Evolutionary conservation across 495 filamentous ascomycete species (phyloP).

Genomic region (Lepraria neglecta): DNA sequence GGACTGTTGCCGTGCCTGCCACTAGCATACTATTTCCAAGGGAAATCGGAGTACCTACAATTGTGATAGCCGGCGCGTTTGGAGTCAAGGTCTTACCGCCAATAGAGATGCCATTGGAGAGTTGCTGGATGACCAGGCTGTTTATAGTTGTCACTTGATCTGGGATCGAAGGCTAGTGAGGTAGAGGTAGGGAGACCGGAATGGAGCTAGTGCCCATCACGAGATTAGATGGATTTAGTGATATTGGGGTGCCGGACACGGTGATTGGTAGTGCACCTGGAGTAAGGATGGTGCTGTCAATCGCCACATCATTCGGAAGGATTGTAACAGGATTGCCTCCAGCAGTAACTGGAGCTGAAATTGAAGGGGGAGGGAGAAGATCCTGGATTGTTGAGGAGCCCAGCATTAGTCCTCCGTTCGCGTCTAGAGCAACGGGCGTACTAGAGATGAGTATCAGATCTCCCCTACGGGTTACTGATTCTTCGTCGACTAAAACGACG

Average conservation of each 20-base stretch:
- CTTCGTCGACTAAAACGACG: too few relatives aligned
- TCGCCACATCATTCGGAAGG: constrained; percentile 1
- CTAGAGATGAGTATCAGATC: too few relatives aligned
- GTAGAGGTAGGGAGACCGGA: not conserved
- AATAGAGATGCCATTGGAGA: constrained; percentile 6
- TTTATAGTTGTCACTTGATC: not conserved
- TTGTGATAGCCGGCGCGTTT: constrained; percentile 2
- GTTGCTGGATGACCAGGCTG: not conserved
- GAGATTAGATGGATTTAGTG: not conserved
- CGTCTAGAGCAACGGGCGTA: too few relatives aligned
- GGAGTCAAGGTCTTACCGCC: constrained; percentile 7
- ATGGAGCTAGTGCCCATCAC: constrained; percentile 1
- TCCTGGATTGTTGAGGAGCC: not conserved
- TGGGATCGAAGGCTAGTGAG: not conserved
- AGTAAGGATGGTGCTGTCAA: not conserved
- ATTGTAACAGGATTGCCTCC: not conserved
- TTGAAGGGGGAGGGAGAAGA: not conserved
- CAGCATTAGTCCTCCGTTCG: not conserved
- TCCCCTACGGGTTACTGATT: too few relatives aligned
- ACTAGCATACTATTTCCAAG: constrained; percentile 1
- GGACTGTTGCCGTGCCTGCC: not conserved
- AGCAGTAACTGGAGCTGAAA: not conserved
- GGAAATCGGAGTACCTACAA: constrained; percentile 7
- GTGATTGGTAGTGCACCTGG: not conserved
- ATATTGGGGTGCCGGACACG: constrained; percentile 8